A percentile compares a stretch with the other conserved stretches of the same genome.
These are phyloP conservation scores for Acacia melanoxylon DNA, from an alignment of 306 rosid species.

Conservation along the genomic window DNA sequence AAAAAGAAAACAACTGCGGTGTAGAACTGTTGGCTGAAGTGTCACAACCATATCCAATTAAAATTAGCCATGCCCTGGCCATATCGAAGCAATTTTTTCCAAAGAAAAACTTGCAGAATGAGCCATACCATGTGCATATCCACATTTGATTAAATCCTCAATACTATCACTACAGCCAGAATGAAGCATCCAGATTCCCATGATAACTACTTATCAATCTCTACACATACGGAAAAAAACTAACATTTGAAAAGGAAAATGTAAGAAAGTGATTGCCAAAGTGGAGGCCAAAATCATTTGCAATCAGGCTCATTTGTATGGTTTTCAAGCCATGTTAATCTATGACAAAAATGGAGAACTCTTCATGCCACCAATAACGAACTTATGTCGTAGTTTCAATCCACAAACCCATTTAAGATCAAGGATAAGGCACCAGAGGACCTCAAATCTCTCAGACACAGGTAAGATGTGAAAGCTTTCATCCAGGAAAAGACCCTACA, in stretches of 20 bases:
- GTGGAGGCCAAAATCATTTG: background rate
- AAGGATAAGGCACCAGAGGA: background rate
- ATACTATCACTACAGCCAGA: background rate
- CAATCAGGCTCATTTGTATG: background rate
- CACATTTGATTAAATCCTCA: background rate
- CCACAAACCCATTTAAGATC: background rate
- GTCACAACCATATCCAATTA: background rate
- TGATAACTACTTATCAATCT: background rate
- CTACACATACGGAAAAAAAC: background rate
- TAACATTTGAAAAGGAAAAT: background rate
- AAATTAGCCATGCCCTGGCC: background rate
- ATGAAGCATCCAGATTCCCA: background rate
- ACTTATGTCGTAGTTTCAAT: background rate
- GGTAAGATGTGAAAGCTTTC: background rate
- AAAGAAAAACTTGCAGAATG: background rate
- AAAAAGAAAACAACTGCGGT: background rate
- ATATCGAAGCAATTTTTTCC: background rate
- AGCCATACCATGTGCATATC: background rate
- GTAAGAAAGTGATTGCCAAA: background rate
- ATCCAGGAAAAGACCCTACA: background rate
- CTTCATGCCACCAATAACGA: background rate
- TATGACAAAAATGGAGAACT: background rate
- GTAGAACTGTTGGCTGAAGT: background rate
- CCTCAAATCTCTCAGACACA: background rate
- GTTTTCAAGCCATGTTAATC: background rate